Evolutionary conservation across 1,284 basidiomycete genomes (phyloP), one percentile per base, ranked within the genome.

Genomic region (Ganoderma boninense): DNA sequence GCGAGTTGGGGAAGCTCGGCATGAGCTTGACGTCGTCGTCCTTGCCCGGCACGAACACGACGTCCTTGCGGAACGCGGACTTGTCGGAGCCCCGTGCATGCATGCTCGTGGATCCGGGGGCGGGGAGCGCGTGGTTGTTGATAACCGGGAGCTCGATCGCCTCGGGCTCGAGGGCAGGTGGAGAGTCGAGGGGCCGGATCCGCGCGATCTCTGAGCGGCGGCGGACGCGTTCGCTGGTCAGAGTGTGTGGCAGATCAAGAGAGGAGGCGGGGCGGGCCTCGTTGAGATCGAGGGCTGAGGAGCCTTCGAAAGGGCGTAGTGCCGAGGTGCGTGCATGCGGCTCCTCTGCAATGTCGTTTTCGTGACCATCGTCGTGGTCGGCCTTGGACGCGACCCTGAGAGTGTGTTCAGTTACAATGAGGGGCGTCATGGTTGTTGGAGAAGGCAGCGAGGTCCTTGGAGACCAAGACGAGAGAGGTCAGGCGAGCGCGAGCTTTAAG

Each of bases 191-290:
- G 6, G 73, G 74, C 1, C 68, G 69, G 40, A 64, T 52, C 40
- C 73, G 75, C n/a, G 76, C 60, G 43, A 78, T 69, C 46, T 78
- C 76, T 13, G 76, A 77, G 40, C 75, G 73, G 2, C 77, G 76
- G 43, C 75, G 73, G 0, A 78, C 73, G 26, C 74, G 72, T 18
- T 73, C 74, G 69, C 73, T 75, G 4, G 70, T 71, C 54, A 73
- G 69, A 7, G 52, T 64, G 66, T 71, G 64, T 18, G 74, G 67
- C 59, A 73, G 64, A 65, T 71, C 66, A 65, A 74, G 69, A 44
- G 73, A 70, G 46, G 69, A 56, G 44, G 67, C 69, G 59, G 68
- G 59, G 61, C 69, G 63, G 40, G 66, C 59, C 11, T 74, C 72
- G 54, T 35, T 54, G 23, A 54, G 49, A 26, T 54, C 49, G 49